phyloP scores from a whole-genome alignment of 1,284 basidiomycete genomes.

The Fomes fomentarius region DNA sequence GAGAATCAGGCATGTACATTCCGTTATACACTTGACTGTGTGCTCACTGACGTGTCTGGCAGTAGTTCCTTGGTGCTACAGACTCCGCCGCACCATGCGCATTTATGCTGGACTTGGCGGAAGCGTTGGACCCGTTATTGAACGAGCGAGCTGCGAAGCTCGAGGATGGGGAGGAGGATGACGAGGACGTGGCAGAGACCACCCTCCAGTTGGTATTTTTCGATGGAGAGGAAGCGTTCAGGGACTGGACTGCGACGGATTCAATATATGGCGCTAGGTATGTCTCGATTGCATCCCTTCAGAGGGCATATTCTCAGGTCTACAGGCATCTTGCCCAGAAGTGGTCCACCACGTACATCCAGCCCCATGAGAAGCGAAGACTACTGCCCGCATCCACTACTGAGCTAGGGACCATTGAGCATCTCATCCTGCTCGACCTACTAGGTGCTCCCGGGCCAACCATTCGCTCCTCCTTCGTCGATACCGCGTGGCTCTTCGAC shows the following conservation, averaged over 20 bases:
- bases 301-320: neutral
- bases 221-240: conserved; percentile 98
- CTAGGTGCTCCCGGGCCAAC: conserved; percentile 75
- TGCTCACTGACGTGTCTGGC: conserved; percentile 14
- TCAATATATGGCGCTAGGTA: conserved; percentile 94
- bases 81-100: conserved; percentile 97
- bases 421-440: conserved; percentile 89
- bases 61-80: conserved; percentile 94
- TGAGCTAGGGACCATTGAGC: conserved; percentile 81
- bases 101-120: conserved; percentile 89
- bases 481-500: conserved; percentile 92
- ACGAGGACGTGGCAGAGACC: conserved; percentile 78
- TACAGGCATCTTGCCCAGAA: conserved; percentile 81
- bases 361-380: conserved; percentile 63
- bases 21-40: neutral
- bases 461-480: conserved; percentile 81
- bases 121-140: conserved; percentile 74
- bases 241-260: conserved; percentile 87
- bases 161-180: conserved; percentile 62
- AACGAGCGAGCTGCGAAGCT: conserved; percentile 61
- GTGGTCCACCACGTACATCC: conserved; percentile 76
- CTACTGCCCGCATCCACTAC: conserved; percentile 55
- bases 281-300: conserved; percentile 18
- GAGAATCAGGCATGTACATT: conserved; percentile 63
- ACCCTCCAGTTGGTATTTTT: conserved; percentile 97